A percentile compares a stretch with the other conserved stretches of the same genome.
phyloP scores from a whole-genome alignment of 2,329 filamentous ascomycete species.

The Stagonosporopsis tanaceti region DNA sequence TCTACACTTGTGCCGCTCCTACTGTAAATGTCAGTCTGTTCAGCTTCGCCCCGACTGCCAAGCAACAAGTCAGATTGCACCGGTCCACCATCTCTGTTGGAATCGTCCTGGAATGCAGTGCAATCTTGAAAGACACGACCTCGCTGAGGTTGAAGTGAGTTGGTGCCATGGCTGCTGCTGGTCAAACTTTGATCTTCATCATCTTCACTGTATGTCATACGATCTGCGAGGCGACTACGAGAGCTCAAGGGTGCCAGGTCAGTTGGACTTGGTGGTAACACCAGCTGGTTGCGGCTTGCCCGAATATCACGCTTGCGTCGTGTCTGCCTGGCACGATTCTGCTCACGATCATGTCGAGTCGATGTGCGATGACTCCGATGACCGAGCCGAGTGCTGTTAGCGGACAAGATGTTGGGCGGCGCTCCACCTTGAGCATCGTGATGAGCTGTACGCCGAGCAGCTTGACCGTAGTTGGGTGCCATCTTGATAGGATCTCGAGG shows the following conservation, averaged over 20 bases:
- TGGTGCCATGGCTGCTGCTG: not conserved
- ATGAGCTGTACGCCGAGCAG: not conserved
- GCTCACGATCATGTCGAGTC: not conserved
- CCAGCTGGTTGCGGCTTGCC: constrained; percentile 1
- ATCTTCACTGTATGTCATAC: not conserved
- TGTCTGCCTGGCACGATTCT: constrained; percentile 5
- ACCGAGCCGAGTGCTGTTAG: constrained; percentile 3
- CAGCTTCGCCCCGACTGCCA: not conserved
- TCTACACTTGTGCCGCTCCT: not conserved
- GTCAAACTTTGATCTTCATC: not conserved
- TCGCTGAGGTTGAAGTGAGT: not conserved
- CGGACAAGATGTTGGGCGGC: not conserved
- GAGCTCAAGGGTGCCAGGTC: not conserved
- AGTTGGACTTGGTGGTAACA: not conserved
- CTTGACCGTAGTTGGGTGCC: not conserved
- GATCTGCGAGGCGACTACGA: constrained; percentile 1
- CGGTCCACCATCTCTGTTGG: not conserved
- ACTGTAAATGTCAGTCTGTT: not conserved
- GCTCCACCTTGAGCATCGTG: not conserved
- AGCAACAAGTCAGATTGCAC: not conserved
- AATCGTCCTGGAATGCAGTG: not conserved
- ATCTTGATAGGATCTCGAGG: not conserved
- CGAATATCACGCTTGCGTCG: constrained; percentile 5
- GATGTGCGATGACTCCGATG: not conserved
- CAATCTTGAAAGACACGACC: not conserved